Conservation (phyloP, 2,329 filamentous ascomycete species). For the Cordyceps javanica region DNA sequence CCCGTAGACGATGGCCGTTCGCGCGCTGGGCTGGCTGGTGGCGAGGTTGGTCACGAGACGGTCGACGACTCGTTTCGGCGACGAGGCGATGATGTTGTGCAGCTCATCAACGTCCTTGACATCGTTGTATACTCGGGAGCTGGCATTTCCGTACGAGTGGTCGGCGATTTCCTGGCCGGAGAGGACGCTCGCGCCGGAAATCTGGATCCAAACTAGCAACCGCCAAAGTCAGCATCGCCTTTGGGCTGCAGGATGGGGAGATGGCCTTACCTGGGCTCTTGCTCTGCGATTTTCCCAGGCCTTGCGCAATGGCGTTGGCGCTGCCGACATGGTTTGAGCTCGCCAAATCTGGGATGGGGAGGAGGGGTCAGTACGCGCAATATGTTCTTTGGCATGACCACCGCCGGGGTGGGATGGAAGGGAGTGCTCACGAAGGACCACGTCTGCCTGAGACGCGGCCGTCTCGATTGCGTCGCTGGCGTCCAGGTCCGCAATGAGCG, state of each 20-base stretch:
- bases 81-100: constrained; percentile 26
- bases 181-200: constrained; percentile 7
- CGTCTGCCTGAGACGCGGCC: constrained; percentile 38
- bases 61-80: constrained; percentile 58
- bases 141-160: constrained; percentile 21
- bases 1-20: constrained; percentile 35
- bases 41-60: constrained; percentile 46
- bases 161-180: constrained; percentile 1
- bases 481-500: constrained; percentile 37
- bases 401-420: constrained; percentile 30
- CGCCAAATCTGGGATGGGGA: not conserved
- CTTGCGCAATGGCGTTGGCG: constrained; percentile 33
- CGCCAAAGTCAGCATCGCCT: constrained; percentile 18
- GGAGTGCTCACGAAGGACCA: constrained; percentile 33
- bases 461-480: constrained; percentile 36
- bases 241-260: constrained; percentile 14
- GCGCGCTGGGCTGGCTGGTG: constrained; percentile 19
- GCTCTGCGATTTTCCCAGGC: constrained; percentile 30
- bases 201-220: constrained; percentile 23
- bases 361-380: too few species aligned
- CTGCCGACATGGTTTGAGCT: constrained; percentile 8
- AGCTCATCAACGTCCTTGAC: constrained; percentile 45
- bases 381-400: constrained; percentile 28
- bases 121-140: constrained; percentile 49
- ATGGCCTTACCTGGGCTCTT: constrained; percentile 33